Evolutionary conservation across 176 grass and related monocot genomes (phyloP).

Genomic region (Olyra latifolia): DNA sequence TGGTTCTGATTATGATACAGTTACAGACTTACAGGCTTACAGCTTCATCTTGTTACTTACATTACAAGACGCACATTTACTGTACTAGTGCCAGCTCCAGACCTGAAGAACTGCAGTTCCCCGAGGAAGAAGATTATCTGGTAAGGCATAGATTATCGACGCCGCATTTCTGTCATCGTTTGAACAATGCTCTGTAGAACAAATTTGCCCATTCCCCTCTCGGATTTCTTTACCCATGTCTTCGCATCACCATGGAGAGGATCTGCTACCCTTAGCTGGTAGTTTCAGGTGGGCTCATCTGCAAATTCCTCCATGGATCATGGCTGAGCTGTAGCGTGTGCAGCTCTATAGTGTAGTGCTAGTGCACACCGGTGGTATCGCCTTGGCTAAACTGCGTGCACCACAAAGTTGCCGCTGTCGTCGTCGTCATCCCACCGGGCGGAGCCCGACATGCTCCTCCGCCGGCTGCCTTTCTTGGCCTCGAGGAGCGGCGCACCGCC

Average conservation of each 20-base stretch:
- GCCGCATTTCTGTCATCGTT: no score
- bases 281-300: no score
- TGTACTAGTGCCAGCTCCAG: neutral
- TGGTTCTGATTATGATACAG: neutral
- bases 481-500: slow-evolving; percentile 28
- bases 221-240: no score
- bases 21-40: neutral
- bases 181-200: no score
- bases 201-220: no score
- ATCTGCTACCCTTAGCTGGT: no score
- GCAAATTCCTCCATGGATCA: neutral
- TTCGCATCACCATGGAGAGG: no score
- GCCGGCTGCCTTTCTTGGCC: slow-evolving; percentile 36
- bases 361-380: neutral
- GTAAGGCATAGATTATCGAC: no score
- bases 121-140: no score
- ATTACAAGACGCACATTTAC: neutral
- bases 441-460: slow-evolving; percentile 15
- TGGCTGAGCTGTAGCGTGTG: neutral
- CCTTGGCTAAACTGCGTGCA: slow-evolving; percentile 27
- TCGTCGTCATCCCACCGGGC: slow-evolving; percentile 33
- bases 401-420: slow-evolving; percentile 48
- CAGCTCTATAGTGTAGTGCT: neutral
- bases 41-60: neutral
- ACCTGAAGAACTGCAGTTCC: neutral